These are phyloP conservation scores for Choanephora cucurbitarum DNA, from an alignment of 371 early-diverging fungal genomes.

Conservation along the genomic window DNA sequence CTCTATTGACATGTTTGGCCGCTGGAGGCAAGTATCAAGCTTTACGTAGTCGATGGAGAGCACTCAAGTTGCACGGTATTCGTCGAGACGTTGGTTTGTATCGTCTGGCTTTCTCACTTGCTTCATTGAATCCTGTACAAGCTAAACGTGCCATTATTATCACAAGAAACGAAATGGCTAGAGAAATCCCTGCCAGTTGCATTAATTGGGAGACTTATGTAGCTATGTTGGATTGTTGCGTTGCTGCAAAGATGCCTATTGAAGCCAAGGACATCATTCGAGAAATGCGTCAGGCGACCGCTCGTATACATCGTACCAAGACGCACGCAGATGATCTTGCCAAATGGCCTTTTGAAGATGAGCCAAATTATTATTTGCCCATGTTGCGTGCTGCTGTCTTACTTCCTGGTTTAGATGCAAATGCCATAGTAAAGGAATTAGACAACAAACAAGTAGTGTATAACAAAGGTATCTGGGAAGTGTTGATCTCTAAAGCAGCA, in stretches of 20 bases:
- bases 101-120: conserved; percentile 37
- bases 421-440: conserved; percentile 10
- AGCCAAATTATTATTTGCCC: conserved; percentile 26
- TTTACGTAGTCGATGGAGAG: conserved; percentile 45
- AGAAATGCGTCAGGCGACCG: conserved; percentile 9
- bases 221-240: conserved; percentile 48
- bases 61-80: conserved; percentile 37
- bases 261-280: conserved; percentile 28
- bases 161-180: conserved; percentile 37
- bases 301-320: background rate
- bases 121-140: conserved; percentile 35
- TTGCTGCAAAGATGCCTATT: conserved; percentile 29
- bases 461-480: conserved; percentile 18
- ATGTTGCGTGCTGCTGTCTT: conserved; percentile 18
- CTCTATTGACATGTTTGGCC: conserved; percentile 45
- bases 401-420: conserved; percentile 10
- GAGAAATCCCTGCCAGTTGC: conserved; percentile 29
- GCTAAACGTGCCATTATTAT: conserved; percentile 43
- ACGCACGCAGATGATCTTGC: conserved; percentile 14
- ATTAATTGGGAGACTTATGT: conserved; percentile 28
- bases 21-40: conserved; percentile 37
- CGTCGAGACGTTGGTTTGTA: conserved; percentile 39
- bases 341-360: conserved; percentile 16
- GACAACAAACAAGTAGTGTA: conserved; percentile 11
- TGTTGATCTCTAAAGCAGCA: conserved; percentile 11